Evolutionary conservation across 495 filamentous ascomycete species (phyloP).

Genomic region (Lasiosphaeria ovina): DNA sequence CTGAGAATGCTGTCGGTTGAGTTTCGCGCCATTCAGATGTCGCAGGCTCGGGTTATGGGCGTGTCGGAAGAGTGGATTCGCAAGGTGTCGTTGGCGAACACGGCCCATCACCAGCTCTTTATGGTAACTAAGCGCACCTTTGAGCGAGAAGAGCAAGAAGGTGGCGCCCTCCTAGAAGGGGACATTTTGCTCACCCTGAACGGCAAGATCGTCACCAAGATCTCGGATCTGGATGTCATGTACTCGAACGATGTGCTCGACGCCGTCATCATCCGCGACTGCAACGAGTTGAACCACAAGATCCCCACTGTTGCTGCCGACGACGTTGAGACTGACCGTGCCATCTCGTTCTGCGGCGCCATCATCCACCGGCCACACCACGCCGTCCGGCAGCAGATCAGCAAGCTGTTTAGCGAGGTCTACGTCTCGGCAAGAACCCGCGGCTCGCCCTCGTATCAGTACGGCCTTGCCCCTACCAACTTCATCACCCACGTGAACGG

Average conservation of each 20-base stretch:
- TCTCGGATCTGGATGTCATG: conserved; percentile 93
- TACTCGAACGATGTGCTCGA: conserved; percentile 83
- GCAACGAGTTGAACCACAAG: conserved; percentile 71
- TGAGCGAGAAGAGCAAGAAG: conserved; percentile 63
- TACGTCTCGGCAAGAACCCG: conserved; percentile 86
- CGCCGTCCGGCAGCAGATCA: conserved; percentile 95
- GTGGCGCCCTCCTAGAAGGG: conserved; percentile 70
- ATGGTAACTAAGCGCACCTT: conserved; percentile 86
- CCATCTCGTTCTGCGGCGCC: conserved; percentile 93
- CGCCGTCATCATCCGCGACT: conserved; percentile 82
- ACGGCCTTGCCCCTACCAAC: conserved; percentile 91
- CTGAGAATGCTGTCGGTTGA: conserved; percentile 90
- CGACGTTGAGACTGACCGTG: conserved; percentile 87
- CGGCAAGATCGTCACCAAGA: conserved; percentile 85
- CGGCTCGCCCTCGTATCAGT: conserved; percentile 87
- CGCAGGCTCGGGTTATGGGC: conserved; percentile 96
- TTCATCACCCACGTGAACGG: conserved; percentile 97
- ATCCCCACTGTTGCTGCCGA: conserved; percentile 85
- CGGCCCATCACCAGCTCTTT: conserved; percentile 91
- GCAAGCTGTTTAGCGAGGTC: conserved; percentile 93
- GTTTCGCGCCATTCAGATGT: conserved; percentile 93
- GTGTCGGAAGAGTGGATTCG: conserved; percentile 94
- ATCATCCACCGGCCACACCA: conserved; percentile 92
- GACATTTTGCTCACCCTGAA: conserved; percentile 93
- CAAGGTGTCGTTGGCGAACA: conserved; percentile 80